Conservation (phyloP, 495 filamentous ascomycete genomes). For the Hyaloscypha variabilis region DNA sequence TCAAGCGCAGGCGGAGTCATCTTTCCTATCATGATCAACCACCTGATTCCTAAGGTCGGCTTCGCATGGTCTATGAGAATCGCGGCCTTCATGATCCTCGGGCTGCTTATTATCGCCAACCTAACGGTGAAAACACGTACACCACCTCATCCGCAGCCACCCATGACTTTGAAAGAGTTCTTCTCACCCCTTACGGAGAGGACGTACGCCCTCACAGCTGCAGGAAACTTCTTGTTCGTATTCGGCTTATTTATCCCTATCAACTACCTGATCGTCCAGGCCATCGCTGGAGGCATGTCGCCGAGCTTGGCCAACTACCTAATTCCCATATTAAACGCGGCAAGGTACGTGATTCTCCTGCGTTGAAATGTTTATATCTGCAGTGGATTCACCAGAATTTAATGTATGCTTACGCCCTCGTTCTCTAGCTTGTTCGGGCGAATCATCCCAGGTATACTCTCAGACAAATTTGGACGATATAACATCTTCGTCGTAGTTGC, state of each 20-base stretch:
- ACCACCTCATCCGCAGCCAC: slow-evolving; percentile 15
- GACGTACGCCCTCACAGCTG: slow-evolving; percentile 48
- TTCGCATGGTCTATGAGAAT: slow-evolving; percentile 75
- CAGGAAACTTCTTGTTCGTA: slow-evolving; percentile 62
- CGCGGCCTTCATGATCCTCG: slow-evolving; percentile 67
- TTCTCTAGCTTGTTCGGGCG: no score
- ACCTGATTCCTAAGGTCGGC: slow-evolving; percentile 61
- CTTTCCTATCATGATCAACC: slow-evolving; percentile 68
- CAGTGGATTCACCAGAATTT: no score
- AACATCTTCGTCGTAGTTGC: slow-evolving; percentile 70
- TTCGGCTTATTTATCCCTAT: slow-evolving; percentile 73
- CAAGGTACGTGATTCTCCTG: slow-evolving; percentile 62
- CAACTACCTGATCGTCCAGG: slow-evolving; percentile 65
- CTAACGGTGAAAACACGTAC: slow-evolving; percentile 41
- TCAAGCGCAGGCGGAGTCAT: slow-evolving; percentile 70
- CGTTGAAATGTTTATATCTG: slow-evolving; percentile 68
- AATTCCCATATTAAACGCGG: slow-evolving; percentile 72
- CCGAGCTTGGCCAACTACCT: slow-evolving; percentile 59
- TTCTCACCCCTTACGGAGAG: slow-evolving; percentile 27
- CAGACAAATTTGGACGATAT: slow-evolving; percentile 70
- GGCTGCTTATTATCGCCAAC: slow-evolving; percentile 59
- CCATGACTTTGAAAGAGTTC: slow-evolving; percentile 49
- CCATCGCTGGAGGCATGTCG: slow-evolving; percentile 58
- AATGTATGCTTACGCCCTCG: no score
- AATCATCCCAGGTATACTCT: no score